Conservation (phyloP, 139 green algal species). For the Chlorella sp. region DNA sequence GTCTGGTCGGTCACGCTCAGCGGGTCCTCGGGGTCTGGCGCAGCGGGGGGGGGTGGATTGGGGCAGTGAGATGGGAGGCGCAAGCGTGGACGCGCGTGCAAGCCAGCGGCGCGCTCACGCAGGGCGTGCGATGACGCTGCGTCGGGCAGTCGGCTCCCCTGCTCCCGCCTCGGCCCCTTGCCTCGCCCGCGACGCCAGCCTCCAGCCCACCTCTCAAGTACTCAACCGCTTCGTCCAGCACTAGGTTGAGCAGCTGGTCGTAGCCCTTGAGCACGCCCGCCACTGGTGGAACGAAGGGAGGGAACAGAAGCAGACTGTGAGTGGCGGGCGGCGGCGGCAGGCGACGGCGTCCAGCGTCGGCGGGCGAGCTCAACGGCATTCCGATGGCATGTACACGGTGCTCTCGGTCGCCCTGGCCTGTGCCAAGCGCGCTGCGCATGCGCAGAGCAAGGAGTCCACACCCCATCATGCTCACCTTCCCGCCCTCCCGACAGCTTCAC, state of each 20-base stretch:
- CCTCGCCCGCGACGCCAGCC: background rate
- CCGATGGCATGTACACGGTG: too few species aligned
- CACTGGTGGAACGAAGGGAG: slow-evolving; percentile 25
- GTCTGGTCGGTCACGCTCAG: slow-evolving; percentile 83
- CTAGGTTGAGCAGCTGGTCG: slow-evolving; percentile 98
- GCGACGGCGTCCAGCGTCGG: too few species aligned
- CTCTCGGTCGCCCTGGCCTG: too few species aligned
- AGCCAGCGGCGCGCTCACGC: too few species aligned
- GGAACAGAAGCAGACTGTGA: background rate
- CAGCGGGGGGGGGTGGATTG: background rate
- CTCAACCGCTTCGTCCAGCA: slow-evolving; percentile 94
- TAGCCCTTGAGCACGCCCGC: slow-evolving; percentile 94
- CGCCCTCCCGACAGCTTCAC: slow-evolving; percentile 94
- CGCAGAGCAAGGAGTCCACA: too few species aligned
- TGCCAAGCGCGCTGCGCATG: too few species aligned
- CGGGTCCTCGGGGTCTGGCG: slow-evolving; percentile 85
- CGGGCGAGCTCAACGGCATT: too few species aligned
- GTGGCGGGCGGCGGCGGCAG: too few species aligned
- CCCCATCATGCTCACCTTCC: slow-evolving; percentile 83
- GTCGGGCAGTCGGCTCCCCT: too few species aligned
- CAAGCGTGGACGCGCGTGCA: too few species aligned
- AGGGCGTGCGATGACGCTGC: too few species aligned
- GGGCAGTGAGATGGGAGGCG: background rate
- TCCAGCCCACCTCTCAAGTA: slow-evolving; percentile 77
- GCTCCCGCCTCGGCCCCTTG: too few species aligned